Percentiles rank a stretch among this genome's conserved stretches.
Evolutionary conservation across 2,329 filamentous ascomycete genomes (phyloP).

Genomic region (Fusarium sp.): DNA sequence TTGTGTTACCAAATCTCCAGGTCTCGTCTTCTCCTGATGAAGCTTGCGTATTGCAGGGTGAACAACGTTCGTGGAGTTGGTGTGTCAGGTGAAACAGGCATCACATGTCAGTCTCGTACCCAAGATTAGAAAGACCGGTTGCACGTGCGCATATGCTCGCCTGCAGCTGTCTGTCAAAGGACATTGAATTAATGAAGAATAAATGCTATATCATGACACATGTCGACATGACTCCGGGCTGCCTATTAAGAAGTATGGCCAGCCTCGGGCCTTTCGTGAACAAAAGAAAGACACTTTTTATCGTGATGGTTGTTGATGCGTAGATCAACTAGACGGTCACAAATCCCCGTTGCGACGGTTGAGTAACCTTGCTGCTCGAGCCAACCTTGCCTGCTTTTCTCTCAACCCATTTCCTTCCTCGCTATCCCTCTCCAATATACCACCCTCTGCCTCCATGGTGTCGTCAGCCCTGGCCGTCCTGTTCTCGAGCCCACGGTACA

Average conservation of each 20-base stretch:
- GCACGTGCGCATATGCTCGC: slow-evolving; percentile 25
- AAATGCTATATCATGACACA: slow-evolving; percentile 51
- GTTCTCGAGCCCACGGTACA: slow-evolving; percentile 52
- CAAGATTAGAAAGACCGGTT: slow-evolving; percentile 32
- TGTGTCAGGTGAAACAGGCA: slow-evolving; percentile 8
- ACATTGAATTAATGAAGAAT: slow-evolving; percentile 49
- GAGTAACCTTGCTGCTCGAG: slow-evolving; percentile 57
- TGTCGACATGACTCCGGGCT: slow-evolving; percentile 43
- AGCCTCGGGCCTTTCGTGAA: slow-evolving; percentile 37
- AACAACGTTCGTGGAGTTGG: slow-evolving; percentile 5
- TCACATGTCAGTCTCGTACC: slow-evolving; percentile 18
- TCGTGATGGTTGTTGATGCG: slow-evolving; percentile 6
- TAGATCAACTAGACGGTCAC: slow-evolving; percentile 20
- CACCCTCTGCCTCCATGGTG: slow-evolving; percentile 39
- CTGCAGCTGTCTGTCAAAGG: slow-evolving; percentile 36
- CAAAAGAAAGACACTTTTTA: slow-evolving; percentile 6
- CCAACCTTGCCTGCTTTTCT: slow-evolving; percentile 57
- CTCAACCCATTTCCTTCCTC: slow-evolving; percentile 48
- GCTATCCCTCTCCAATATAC: slow-evolving; percentile 47
- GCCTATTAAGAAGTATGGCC: slow-evolving; percentile 44
- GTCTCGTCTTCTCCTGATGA: background rate
- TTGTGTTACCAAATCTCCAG: background rate
- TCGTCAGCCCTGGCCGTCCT: slow-evolving; percentile 36
- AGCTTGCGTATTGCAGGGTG: background rate
- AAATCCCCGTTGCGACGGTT: slow-evolving; percentile 38